These are phyloP conservation scores for Petrea volubilis DNA, from an alignment of 257 asterid genomes.

Conservation along the genomic window DNA sequence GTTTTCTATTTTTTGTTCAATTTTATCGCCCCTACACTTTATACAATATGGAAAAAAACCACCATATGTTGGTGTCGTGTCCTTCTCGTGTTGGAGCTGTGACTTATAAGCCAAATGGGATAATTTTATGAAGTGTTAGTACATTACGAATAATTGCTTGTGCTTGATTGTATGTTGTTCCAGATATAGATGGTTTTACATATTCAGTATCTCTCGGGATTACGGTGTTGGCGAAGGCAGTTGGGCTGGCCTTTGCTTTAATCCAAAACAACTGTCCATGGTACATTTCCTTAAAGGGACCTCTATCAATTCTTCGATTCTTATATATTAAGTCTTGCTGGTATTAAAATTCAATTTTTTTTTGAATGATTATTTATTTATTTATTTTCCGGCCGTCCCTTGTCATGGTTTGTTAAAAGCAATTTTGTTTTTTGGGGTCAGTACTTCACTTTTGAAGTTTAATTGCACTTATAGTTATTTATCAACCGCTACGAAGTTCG, in stretches of 20 bases:
- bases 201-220: conserved; percentile 79
- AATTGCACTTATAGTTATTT: neutral
- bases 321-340: conserved; percentile 2
- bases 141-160: too few relatives aligned
- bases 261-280: conserved; percentile 75
- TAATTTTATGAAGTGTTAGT: too few relatives aligned
- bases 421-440: neutral
- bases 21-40: too few relatives aligned
- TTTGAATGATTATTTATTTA: too few relatives aligned
- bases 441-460: neutral
- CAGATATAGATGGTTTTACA: conserved; percentile 59
- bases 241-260: conserved; percentile 92
- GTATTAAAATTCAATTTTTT: neutral
- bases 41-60: too few relatives aligned
- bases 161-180: conserved; percentile 26
- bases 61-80: too few relatives aligned
- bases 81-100: too few relatives aligned
- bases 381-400: too few relatives aligned
- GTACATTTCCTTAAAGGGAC: conserved; percentile 38
- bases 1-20: too few relatives aligned
- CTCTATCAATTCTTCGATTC: neutral
- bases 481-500: neutral
- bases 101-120: too few relatives aligned
- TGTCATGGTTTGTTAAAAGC: conserved; percentile 14
- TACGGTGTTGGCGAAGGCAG: conserved; percentile 90